Evolutionary conservation across 192 early-diverging fungal genomes (phyloP).

Genomic region (Coemansia sp.): DNA sequence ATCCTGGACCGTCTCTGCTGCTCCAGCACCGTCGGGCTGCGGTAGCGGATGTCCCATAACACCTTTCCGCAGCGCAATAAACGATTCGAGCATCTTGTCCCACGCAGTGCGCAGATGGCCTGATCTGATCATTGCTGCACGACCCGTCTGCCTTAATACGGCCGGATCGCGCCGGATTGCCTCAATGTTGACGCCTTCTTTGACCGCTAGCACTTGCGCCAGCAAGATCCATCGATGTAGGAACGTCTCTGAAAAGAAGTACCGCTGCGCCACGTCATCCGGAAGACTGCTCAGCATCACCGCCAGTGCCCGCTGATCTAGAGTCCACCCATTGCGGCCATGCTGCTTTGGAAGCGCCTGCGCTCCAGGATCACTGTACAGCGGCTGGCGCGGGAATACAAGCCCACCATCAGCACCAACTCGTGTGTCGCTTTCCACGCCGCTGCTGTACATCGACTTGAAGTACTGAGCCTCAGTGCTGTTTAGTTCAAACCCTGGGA

Average conservation of each 20-base stretch:
- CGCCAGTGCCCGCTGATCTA: slow-evolving; percentile 43
- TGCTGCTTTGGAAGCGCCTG: slow-evolving; percentile 8
- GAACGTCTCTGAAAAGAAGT: slow-evolving; percentile 52
- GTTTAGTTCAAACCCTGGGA: slow-evolving; percentile 34
- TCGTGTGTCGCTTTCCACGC: neutral
- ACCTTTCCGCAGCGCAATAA: slow-evolving; percentile 29
- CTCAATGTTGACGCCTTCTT: slow-evolving; percentile 20
- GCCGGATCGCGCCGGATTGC: slow-evolving; percentile 4
- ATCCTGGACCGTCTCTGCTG: neutral
- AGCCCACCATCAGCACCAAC: neutral
- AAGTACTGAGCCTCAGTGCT: slow-evolving; percentile 16
- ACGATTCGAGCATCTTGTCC: slow-evolving; percentile 36
- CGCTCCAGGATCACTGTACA: slow-evolving; percentile 16
- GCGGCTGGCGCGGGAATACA: slow-evolving; percentile 16
- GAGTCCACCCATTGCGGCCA: slow-evolving; percentile 21
- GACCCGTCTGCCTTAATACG: neutral
- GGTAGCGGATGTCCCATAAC: slow-evolving; percentile 2
- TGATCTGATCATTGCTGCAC: slow-evolving; percentile 14
- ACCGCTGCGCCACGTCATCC: slow-evolving; percentile 42
- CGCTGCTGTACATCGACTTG: neutral
- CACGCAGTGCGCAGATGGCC: slow-evolving; percentile 34
- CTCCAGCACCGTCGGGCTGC: neutral
- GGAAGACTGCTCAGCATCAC: slow-evolving; percentile 45
- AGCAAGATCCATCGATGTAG: slow-evolving; percentile 50
- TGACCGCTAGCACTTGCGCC: slow-evolving; percentile 44